Base-by-base conservation (phyloP, 192 early-diverging fungal species). In the Jimgerdemannia flammicorona region DNA sequence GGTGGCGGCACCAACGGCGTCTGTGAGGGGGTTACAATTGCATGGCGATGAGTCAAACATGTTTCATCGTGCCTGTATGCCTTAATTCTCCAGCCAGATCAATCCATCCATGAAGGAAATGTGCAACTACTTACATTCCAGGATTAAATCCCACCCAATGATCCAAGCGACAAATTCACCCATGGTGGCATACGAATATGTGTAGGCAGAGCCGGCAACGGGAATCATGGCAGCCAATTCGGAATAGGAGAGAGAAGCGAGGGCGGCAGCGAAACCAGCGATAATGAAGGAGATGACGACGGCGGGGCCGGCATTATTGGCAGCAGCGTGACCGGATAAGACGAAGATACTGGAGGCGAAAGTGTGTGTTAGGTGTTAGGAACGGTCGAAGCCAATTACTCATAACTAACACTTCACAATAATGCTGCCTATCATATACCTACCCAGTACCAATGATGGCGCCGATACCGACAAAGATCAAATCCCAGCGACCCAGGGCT, bases 141-240 rank as follows among this genome's bases (percentile, higher is more conserved):
- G 81, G 10, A 95, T 92, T 44, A 97, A 80, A 81, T 95, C 92
- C 96, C 96, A 97, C 14, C 94, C 95, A 74, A 95, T 92, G 63
- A 94, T 92, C 96, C 96, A 97, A 2, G 91, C 95, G 20, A 94
- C 74, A 29, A 96, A 78, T 70, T 97, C 96, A 14, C 96, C 96
- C 73, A 96, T 80, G 0, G 95, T 93, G 8, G 92, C 92, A 71
- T 96, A 97, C 3, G 91, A 88, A 69, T 91, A 97, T 0, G 93
- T 92, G 78, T 96, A 97, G 4, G 96, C 93, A 0, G 94, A 95
- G 4, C 96, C 95, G 7, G 94, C 90, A 17, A 95, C 87, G 1
- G 95, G 94, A 29, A 96, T 88, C 91, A 94, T 92, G 8, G 94
- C 91, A 0, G 93, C 89, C 83, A 97, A 84, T 82, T 97, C 95